Evolutionary conservation across 345 rosid genomes (phyloP), one percentile per base, ranked within the genome.

Genomic region (Syzygium jambos): DNA sequence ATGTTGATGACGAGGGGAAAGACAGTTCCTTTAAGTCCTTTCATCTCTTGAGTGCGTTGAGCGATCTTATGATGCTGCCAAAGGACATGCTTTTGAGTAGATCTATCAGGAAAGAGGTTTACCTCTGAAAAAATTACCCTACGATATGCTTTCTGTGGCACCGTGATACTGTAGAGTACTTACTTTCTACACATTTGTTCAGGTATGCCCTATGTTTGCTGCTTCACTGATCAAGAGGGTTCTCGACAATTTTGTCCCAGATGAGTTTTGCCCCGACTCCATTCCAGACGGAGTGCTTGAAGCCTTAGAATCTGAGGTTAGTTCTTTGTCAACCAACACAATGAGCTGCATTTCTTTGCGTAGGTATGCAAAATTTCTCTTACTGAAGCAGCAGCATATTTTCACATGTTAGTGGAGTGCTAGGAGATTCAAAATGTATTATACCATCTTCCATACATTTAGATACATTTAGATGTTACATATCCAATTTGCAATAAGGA

Each of bases 61-160:
- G 99, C 89, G 99, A 96, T 91, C 98, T 97, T 56, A 95, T 96
- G 99, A 97, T 97, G 98, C 98, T 97, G 90, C 99, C 99, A n/a
- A 96, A 96, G 90, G 99, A 95, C 89, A 92, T 96, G 98, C 98
- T 97, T 84, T 91, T 95, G 88, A 91, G 92, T 90, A 92, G 87
- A 89, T 87, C 93, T 84, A 92, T 94, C 88, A 90, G 98, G 90
- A 94, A 95, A 94, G 99, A 97, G 98, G 99, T 97, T 52, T 85
- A 83, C 30, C 30, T 61, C 29, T 63, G 57, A 29, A 78, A 25
- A 59, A 21, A 12, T 8, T 22, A 52, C 84, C 51, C 52, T 51
- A 14, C 59, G 14, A 51, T 87, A 86, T 15, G 41, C 73, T 73
- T 73, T 73, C 49, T 25, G 12, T 38, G 80, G 49, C 49, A 34